Percentiles rank a stretch among this genome's conserved stretches.
phyloP scores from a whole-genome alignment of 228 moss, liverwort and hornwort species.

The Sphagnum fallax region DNA sequence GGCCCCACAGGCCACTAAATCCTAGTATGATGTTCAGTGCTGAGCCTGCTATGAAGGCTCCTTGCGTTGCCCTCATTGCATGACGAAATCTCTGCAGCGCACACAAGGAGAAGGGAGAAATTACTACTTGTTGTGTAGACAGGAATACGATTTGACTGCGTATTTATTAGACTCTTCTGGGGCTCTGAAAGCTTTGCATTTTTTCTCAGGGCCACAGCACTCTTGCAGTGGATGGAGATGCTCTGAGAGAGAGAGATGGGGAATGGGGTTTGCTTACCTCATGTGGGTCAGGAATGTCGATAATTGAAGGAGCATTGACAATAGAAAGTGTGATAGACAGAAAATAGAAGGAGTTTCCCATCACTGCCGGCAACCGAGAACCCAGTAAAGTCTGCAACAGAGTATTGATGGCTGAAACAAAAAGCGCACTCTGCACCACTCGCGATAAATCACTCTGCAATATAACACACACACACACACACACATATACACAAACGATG shows the following conservation, averaged over 20 bases:
- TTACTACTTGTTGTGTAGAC: no score
- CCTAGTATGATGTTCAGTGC: conserved; percentile 70
- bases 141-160: no score
- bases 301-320: conserved; percentile 4
- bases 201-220: no score
- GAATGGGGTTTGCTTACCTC: not conserved
- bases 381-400: conserved; percentile 12
- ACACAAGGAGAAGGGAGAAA: no score
- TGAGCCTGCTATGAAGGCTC: conserved; percentile 68
- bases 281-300: conserved; percentile 4
- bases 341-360: conserved; percentile 24
- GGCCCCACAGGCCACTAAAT: conserved; percentile 75
- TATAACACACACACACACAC: not conserved
- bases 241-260: no score
- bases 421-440: conserved; percentile 20
- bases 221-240: no score
- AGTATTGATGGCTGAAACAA: conserved; percentile 18
- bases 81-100: conserved; percentile 49
- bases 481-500: not conserved
- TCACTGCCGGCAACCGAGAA: conserved; percentile 17
- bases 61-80: conserved; percentile 73
- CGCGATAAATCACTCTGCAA: conserved; percentile 27
- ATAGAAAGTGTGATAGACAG: conserved; percentile 15
- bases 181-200: no score
- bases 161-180: no score